Evolutionary conservation across 164 flowering plant genomes (phyloP).

Genomic region (Echeveria elegans): DNA sequence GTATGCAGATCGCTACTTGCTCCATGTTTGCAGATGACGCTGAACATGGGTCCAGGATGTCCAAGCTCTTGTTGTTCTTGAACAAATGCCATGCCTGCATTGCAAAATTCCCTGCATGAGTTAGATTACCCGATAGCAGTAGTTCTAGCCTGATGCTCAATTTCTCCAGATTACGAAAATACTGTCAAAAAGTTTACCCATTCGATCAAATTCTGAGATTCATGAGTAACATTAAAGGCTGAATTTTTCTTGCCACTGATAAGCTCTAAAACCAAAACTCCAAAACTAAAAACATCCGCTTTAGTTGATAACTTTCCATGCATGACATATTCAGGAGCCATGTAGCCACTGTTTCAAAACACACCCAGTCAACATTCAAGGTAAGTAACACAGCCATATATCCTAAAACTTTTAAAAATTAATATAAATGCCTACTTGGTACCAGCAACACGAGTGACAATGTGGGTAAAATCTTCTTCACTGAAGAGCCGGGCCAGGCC

Average conservation of each 20-base stretch:
- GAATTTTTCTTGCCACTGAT: constrained; percentile 71
- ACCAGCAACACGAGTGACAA: constrained; percentile 87
- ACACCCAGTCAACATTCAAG: neutral
- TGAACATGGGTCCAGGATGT: constrained; percentile 52
- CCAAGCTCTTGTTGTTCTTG: constrained; percentile 54
- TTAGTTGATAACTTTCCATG: constrained; percentile 63
- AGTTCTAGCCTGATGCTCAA: too few relatives aligned
- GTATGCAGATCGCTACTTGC: constrained; percentile 56
- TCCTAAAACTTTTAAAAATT: neutral
- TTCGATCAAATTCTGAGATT: constrained; percentile 50
- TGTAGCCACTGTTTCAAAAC: constrained; percentile 64
- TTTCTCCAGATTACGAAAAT: too few relatives aligned
- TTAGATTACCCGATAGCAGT: too few relatives aligned
- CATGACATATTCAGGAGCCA: constrained; percentile 95
- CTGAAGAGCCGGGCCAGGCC: constrained; percentile 92
- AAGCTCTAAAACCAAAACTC: constrained; percentile 75
- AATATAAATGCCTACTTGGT: constrained; percentile 58
- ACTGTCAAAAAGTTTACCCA: constrained; percentile 48
- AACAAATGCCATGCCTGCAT: constrained; percentile 61
- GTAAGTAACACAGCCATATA: neutral
- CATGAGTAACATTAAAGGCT: constrained; percentile 27
- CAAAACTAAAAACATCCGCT: constrained; percentile 86
- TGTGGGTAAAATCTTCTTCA: constrained; percentile 62
- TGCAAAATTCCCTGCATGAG: too few relatives aligned
- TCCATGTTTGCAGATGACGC: constrained; percentile 33